A percentile compares a stretch with the other conserved stretches of the same genome.
Evolutionary conservation across 192 early-diverging fungal genomes (phyloP).

Genomic region (Geosiphon pyriformis): DNA sequence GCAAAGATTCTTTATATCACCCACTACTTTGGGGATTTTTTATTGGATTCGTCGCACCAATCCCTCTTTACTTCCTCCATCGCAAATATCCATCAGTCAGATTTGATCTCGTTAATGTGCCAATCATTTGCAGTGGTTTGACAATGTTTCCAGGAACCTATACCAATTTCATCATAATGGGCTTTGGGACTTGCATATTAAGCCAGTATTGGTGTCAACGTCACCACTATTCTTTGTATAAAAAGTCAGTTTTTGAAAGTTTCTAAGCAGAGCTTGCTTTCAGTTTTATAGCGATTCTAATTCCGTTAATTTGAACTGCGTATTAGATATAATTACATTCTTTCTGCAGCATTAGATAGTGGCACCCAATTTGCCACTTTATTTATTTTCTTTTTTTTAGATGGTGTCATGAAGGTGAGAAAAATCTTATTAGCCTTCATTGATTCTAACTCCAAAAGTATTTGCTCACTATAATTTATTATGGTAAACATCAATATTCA

Average conservation of each 20-base stretch:
- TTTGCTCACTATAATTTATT: not conserved
- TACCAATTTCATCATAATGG: conserved; percentile 11
- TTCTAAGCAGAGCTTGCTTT: too few species aligned
- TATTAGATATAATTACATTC: conserved; percentile 63
- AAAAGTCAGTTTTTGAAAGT: too few species aligned
- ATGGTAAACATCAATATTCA: too few species aligned
- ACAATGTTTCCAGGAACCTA: not conserved
- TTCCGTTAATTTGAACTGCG: too few species aligned
- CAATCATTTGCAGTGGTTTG: conserved; percentile 11
- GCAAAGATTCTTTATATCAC: conserved; percentile 26
- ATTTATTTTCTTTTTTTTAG: conserved; percentile 46
- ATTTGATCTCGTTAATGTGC: conserved; percentile 27
- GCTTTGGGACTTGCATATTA: not conserved
- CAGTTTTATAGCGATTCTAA: too few species aligned
- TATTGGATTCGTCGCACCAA: conserved; percentile 29
- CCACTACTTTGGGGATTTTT: conserved; percentile 41
- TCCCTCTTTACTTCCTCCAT: conserved; percentile 35
- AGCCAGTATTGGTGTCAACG: conserved; percentile 14
- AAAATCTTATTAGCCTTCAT: too few species aligned
- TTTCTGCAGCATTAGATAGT: conserved; percentile 58
- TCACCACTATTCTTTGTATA: too few species aligned
- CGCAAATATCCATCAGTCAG: conserved; percentile 37
- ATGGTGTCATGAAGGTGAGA: conserved; percentile 35
- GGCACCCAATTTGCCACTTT: conserved; percentile 43
- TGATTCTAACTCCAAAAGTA: not conserved